These are phyloP conservation scores for Cunninghamia lanceolata DNA, from an alignment of 75 land plant species.

Conservation along the genomic window DNA sequence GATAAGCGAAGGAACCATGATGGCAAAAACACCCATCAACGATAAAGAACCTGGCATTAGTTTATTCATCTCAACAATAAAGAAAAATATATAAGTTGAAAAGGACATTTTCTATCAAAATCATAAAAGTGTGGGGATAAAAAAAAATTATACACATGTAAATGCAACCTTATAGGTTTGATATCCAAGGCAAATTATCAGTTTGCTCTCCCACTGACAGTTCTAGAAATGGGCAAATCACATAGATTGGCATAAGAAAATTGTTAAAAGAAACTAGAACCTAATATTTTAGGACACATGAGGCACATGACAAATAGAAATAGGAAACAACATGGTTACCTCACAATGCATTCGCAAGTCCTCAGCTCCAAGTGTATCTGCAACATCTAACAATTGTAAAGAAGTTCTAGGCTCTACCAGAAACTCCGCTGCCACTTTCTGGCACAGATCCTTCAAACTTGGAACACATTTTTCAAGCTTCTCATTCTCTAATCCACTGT, in stretches of 20 bases:
- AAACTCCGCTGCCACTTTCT: constrained; percentile 70
- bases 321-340: constrained; percentile 34
- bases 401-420: constrained; percentile 88
- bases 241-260: not conserved
- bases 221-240: not conserved
- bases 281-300: not conserved
- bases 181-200: not conserved
- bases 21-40: not conserved
- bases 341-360: constrained; percentile 76
- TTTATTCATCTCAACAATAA: not conserved
- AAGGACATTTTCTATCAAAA: not conserved
- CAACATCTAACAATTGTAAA: constrained; percentile 86
- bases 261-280: not conserved
- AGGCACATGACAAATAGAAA: not conserved
- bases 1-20: not conserved
- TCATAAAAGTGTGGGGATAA: not conserved
- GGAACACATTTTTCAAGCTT: constrained; percentile 28
- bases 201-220: not conserved
- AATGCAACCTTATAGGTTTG: not conserved
- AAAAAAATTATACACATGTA: not conserved
- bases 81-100: not conserved
- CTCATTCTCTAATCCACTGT: constrained; percentile 1
- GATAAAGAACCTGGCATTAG: not conserved
- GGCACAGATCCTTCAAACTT: constrained; percentile 84
- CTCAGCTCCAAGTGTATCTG: constrained; percentile 85